A percentile compares a stretch with the other conserved stretches of the same genome.
Evolutionary conservation across 768 basidiomycete species (phyloP).

Genomic region (Ramaria sp.): DNA sequence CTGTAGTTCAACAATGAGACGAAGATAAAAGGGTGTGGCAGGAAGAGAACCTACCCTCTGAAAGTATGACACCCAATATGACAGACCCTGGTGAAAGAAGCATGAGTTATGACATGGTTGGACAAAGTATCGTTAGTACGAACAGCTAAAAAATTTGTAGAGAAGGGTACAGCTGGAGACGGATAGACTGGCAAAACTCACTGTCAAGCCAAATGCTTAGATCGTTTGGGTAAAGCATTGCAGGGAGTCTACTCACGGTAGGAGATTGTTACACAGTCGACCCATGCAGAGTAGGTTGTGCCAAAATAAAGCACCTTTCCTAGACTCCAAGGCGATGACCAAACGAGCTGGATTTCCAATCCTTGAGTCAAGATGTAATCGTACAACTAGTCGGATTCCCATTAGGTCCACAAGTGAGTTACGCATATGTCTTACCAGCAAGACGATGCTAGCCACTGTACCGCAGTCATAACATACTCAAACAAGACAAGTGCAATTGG

Average conservation of each 20-base stretch:
- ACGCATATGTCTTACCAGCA: background rate
- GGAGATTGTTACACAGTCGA: background rate
- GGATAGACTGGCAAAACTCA: background rate
- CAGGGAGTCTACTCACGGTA: background rate
- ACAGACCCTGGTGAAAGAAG: background rate
- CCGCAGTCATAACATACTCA: too few species aligned
- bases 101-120: background rate
- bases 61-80: background rate
- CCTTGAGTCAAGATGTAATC: slow-evolving; percentile 6
- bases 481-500: too few species aligned
- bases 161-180: background rate
- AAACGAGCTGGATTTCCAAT: slow-evolving; percentile 2
- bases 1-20: background rate
- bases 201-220: background rate
- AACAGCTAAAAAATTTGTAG: background rate
- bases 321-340: background rate
- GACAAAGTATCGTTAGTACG: background rate
- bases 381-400: background rate
- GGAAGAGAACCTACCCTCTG: background rate
- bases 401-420: background rate
- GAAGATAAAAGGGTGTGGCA: background rate
- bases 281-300: background rate
- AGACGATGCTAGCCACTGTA: background rate
- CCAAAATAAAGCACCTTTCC: slow-evolving; percentile 6
- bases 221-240: background rate